These are phyloP conservation scores for Nosema bombycis DNA, from an alignment of 371 early-diverging fungal genomes.

Conservation along the genomic window DNA sequence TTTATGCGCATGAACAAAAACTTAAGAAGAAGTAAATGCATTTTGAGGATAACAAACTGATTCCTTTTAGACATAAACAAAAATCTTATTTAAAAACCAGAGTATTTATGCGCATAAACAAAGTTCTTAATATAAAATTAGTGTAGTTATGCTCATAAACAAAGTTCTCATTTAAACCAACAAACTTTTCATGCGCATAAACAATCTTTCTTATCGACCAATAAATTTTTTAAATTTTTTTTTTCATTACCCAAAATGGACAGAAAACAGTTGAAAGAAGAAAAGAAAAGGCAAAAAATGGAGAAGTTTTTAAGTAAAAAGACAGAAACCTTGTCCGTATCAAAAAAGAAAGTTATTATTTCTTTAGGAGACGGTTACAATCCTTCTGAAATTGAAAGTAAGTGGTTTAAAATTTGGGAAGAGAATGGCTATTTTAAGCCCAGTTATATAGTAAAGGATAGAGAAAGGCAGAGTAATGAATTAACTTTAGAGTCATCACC, in stretches of 20 bases:
- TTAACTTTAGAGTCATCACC: too few species aligned
- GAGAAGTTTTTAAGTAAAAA: constrained; percentile 85
- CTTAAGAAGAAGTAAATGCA: too few species aligned
- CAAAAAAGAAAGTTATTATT: constrained; percentile 15
- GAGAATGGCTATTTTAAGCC: constrained; percentile 83
- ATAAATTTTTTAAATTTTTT: neutral
- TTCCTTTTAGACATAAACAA: too few species aligned
- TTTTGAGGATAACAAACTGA: too few species aligned
- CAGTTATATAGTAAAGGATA: constrained; percentile 70
- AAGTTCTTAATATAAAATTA: too few species aligned
- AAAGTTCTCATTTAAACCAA: too few species aligned
- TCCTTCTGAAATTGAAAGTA: constrained; percentile 81
- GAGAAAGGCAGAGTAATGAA: constrained; percentile 38
- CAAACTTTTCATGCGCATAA: neutral
- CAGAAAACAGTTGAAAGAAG: constrained; percentile 72
- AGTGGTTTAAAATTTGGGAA: constrained; percentile 93
- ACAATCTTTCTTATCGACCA: neutral
- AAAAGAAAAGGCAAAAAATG: constrained; percentile 78
- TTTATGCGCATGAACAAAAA: too few species aligned
- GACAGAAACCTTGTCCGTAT: constrained; percentile 65
- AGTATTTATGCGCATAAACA: too few species aligned
- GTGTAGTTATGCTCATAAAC: too few species aligned
- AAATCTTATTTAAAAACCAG: too few species aligned
- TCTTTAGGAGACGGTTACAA: constrained; percentile 68
- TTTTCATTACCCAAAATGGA: constrained; percentile 49